Conservation (phyloP, 225 moss, liverwort and hornwort species). For the Rhytidiadelphus loreus region DNA sequence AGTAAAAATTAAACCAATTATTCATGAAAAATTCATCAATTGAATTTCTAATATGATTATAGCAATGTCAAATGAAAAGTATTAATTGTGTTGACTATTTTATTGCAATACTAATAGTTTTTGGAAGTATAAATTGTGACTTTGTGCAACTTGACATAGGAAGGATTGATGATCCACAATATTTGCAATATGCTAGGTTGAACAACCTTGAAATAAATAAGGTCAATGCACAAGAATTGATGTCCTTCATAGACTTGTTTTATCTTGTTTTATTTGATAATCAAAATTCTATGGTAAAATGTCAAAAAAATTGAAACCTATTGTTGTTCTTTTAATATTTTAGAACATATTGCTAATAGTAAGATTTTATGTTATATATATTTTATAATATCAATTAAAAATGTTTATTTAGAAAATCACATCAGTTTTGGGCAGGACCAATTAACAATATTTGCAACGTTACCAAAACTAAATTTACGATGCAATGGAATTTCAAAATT, state of each 20-base stretch:
- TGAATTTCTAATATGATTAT: neutral
- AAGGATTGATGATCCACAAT: neutral
- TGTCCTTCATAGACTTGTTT: neutral
- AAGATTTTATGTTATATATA: neutral
- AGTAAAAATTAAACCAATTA: neutral
- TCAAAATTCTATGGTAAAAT: neutral
- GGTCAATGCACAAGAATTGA: neutral
- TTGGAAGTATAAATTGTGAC: neutral
- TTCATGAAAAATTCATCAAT: too few species aligned
- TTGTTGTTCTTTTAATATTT: rapidly evolving
- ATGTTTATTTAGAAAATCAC: neutral
- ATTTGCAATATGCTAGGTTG: neutral
- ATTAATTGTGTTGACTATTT: neutral
- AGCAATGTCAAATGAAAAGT: neutral
- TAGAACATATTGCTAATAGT: neutral
- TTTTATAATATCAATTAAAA: too few species aligned
- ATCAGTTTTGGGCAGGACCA: neutral
- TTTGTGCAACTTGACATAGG: neutral
- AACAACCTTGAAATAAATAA: neutral
- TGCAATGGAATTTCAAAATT: neutral
- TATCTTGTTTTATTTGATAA: neutral
- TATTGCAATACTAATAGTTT: neutral
- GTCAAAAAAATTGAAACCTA: neutral
- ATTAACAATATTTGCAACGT: neutral
- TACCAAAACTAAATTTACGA: neutral